Evolutionary conservation across 805 yeast genomes (phyloP).

Genomic region (Saturnispora serradocipensis): DNA sequence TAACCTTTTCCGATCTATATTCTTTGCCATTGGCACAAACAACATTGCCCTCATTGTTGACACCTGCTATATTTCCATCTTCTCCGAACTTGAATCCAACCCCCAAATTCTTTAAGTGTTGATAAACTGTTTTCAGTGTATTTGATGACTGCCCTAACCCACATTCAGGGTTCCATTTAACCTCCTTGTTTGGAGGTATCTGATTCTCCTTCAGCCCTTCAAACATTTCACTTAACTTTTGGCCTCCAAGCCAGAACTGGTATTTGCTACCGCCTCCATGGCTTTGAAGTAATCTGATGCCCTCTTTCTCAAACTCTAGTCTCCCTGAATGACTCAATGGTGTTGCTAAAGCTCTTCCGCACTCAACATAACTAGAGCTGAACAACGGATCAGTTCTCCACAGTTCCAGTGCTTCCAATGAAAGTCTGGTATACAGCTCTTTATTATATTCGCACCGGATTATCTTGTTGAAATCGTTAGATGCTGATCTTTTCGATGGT

Average conservation of each 20-base stretch:
- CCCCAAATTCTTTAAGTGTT: conserved; percentile 19
- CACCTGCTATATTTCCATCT: conserved; percentile 6
- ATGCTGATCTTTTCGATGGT: conserved; percentile 40
- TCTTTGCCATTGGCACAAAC: conserved; percentile 11
- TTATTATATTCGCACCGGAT: conserved; percentile 39
- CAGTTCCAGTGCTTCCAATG: conserved; percentile 34
- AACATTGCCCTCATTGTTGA: conserved; percentile 9
- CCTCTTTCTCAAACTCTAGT: conserved; percentile 28
- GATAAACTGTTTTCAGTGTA: conserved; percentile 26
- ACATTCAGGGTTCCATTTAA: conserved; percentile 31
- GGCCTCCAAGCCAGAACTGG: conserved; percentile 22
- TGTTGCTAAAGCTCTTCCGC: conserved; percentile 33
- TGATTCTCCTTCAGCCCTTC: conserved; percentile 12
- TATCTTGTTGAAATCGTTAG: conserved; percentile 39
- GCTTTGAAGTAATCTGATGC: conserved; percentile 25
- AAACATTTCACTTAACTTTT: conserved; percentile 17
- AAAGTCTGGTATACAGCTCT: conserved; percentile 29
- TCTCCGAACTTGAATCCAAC: conserved; percentile 30
- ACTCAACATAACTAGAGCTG: conserved; percentile 26
- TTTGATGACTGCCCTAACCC: conserved; percentile 34
- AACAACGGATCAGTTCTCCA: conserved; percentile 31
- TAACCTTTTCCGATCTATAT: conserved; percentile 21
- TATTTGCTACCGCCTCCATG: conserved; percentile 22
- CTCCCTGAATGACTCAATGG: conserved; percentile 27
- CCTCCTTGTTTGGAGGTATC: conserved; percentile 11